These are phyloP conservation scores for Cucumis hystrix DNA, from an alignment of 306 rosid genomes.

Conservation along the genomic window DNA sequence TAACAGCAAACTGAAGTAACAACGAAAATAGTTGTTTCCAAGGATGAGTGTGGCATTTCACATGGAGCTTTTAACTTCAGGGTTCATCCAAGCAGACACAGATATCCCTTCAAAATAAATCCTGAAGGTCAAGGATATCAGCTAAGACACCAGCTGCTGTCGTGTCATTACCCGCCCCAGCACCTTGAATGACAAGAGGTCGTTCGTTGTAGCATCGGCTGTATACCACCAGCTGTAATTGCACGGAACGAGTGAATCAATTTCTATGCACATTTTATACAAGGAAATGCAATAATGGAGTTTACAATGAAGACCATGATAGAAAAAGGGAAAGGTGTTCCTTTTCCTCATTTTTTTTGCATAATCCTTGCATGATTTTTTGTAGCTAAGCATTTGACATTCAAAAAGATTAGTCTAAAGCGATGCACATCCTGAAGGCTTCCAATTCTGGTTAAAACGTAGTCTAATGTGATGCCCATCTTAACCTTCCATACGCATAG, in stretches of 20 bases:
- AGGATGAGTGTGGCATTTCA: neutral
- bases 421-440: neutral
- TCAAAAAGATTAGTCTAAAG: neutral
- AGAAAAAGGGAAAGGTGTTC: neutral
- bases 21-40: neutral
- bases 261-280: neutral
- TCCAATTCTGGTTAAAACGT: neutral
- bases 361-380: neutral
- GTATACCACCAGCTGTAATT: constrained; percentile 68
- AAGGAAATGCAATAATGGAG: neutral
- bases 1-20: neutral
- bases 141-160: constrained; percentile 97
- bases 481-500: neutral
- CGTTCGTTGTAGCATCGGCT: constrained; percentile 60
- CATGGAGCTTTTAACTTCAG: neutral
- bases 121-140: constrained; percentile 76
- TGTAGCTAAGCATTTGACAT: neutral
- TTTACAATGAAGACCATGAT: neutral
- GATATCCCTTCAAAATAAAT: constrained; percentile 33
- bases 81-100: neutral
- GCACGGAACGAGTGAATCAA: constrained; percentile 2
- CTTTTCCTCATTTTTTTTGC: neutral
- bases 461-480: neutral
- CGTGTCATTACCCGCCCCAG: constrained; percentile 96
- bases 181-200: constrained; percentile 92